A percentile compares a stretch with the other conserved stretches of the same genome.
Evolutionary conservation across 2,329 filamentous ascomycete genomes (phyloP).

Genomic region (Fusarium cyanostomum): DNA sequence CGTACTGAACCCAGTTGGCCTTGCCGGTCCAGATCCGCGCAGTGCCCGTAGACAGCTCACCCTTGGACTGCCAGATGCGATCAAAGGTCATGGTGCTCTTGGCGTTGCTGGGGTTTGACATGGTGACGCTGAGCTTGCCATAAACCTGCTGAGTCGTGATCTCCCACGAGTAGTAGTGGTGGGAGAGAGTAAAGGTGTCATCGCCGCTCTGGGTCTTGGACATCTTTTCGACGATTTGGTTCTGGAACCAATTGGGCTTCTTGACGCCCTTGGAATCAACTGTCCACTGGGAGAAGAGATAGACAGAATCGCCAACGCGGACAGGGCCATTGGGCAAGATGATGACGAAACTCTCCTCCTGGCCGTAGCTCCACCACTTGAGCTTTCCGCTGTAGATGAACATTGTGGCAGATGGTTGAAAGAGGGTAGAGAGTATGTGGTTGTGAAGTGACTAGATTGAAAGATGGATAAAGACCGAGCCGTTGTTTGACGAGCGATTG

Average conservation of each 20-base stretch:
- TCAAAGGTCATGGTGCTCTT: background rate
- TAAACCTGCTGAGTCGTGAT: slow-evolving; percentile 24
- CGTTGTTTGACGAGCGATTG: too few species aligned
- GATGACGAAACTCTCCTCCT: slow-evolving; percentile 30
- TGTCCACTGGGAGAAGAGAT: slow-evolving; percentile 38
- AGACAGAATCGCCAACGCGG: slow-evolving; percentile 32
- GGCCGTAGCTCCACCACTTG: slow-evolving; percentile 27
- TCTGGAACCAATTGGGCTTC: slow-evolving; percentile 33
- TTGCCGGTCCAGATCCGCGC: slow-evolving; percentile 35
- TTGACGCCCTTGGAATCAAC: slow-evolving; percentile 7
- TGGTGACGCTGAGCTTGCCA: slow-evolving; percentile 15
- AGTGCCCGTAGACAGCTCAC: slow-evolving; percentile 1
- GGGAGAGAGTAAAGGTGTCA: slow-evolving; percentile 15
- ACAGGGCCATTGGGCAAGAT: slow-evolving; percentile 29
- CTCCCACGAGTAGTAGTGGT: slow-evolving; percentile 12
- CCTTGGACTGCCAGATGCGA: slow-evolving; percentile 21
- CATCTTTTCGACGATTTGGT: slow-evolving; percentile 5
- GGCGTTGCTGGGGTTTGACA: slow-evolving; percentile 11
- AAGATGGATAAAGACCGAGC: too few species aligned
- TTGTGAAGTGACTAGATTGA: too few species aligned
- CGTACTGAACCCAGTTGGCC: slow-evolving; percentile 23
- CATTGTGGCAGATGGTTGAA: slow-evolving; percentile 27
- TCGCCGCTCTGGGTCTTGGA: slow-evolving; percentile 2
- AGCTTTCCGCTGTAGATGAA: slow-evolving; percentile 36
- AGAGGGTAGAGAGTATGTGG: too few species aligned